Evolutionary conservation across 176 grass and related monocot genomes (phyloP).

Genomic region (Echinochloa phyllopogon): DNA sequence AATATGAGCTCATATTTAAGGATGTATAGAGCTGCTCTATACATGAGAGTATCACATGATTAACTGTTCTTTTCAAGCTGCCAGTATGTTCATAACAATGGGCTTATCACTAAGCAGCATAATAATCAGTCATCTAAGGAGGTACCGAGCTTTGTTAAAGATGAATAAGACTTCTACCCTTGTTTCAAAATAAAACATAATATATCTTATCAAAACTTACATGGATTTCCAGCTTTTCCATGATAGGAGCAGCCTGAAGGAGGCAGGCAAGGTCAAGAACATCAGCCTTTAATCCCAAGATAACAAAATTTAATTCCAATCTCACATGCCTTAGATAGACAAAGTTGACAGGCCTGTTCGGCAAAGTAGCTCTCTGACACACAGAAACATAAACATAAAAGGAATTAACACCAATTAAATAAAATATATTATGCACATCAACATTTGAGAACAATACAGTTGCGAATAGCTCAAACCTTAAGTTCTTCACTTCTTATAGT

Average conservation of each 20-base stretch:
- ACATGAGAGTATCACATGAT: neutral
- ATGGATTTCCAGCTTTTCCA: slow-evolving; percentile 31
- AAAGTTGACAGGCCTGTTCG: neutral
- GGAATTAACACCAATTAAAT: neutral
- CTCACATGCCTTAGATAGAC: slow-evolving; percentile 20
- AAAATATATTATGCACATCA: neutral
- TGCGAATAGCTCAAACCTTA: neutral
- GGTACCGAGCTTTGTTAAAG: too few species aligned
- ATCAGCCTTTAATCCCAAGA: neutral
- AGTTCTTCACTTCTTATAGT: neutral
- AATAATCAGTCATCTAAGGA: too few species aligned
- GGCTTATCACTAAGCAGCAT: too few species aligned
- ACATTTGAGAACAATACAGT: neutral
- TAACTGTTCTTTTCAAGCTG: too few species aligned
- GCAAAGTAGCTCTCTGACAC: slow-evolving; percentile 5
- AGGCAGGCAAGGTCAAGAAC: slow-evolving; percentile 16
- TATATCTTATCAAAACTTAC: neutral
- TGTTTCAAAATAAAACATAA: neutral
- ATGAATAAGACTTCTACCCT: too few species aligned
- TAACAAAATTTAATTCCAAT: neutral
- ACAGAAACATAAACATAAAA: neutral
- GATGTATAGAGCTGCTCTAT: too few species aligned
- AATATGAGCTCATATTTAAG: neutral
- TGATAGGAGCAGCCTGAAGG: neutral
- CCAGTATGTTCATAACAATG: too few species aligned